A percentile compares a stretch with the other conserved stretches of the same genome.
Evolutionary conservation across 192 early-diverging fungal genomes (phyloP).

Genomic region (Backusella mclennaniae): DNA sequence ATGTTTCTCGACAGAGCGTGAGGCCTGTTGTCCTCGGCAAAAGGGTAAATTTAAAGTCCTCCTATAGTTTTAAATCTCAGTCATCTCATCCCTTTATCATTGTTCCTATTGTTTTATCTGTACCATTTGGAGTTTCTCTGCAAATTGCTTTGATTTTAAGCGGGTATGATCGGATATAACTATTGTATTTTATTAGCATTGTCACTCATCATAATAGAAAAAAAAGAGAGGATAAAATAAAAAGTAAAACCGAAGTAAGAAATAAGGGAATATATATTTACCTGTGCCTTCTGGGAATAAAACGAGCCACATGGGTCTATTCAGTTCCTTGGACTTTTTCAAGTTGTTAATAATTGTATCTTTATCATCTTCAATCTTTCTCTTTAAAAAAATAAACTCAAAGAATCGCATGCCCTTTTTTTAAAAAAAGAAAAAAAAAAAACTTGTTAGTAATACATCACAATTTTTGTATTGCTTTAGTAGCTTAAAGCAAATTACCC

Average conservation of each 20-base stretch:
- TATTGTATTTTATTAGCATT: not conserved
- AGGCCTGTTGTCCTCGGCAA: constrained; percentile 86
- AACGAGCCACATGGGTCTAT: constrained; percentile 84
- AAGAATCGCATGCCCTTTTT: constrained; percentile 82
- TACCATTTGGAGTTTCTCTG: constrained; percentile 48
- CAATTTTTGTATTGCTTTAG: not conserved
- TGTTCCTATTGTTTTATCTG: not conserved
- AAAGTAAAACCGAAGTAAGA: not conserved
- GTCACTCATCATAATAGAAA: not conserved
- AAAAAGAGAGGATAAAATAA: not conserved
- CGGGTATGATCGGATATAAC: constrained; percentile 78
- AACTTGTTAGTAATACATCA: not conserved
- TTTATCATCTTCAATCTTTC: constrained; percentile 70
- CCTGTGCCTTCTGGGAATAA: constrained; percentile 96
- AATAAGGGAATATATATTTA: not conserved
- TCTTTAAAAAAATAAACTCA: constrained; percentile 93
- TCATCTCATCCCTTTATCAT: not conserved
- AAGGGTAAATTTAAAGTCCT: constrained; percentile 67
- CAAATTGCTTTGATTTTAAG: constrained; percentile 65
- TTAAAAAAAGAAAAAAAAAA: not conserved
- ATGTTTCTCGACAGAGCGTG: constrained; percentile 63
- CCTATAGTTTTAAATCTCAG: constrained; percentile 32
- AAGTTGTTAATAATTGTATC: constrained; percentile 59
- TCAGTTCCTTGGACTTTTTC: constrained; percentile 46
- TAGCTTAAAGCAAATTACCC: constrained; percentile 1